phyloP scores from a whole-genome alignment of 2,329 filamentous ascomycete species.

The Neopestalotiopsis sp. region DNA sequence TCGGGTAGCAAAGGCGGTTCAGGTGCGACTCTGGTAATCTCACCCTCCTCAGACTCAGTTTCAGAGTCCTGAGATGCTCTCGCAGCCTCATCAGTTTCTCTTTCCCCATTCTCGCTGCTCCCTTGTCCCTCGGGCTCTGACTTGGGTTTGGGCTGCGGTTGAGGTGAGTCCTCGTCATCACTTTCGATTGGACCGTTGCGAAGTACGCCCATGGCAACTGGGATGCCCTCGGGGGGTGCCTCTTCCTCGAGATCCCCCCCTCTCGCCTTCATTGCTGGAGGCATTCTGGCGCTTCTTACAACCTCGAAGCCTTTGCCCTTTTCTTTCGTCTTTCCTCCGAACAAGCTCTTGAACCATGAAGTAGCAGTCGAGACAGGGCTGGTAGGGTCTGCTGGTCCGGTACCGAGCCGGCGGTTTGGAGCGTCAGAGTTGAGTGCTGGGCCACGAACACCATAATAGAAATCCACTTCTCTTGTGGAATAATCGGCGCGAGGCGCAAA shows the following conservation, averaged over 20 bases:
- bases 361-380: conserved; percentile 87
- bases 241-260: conserved; percentile 66
- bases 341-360: conserved; percentile 82
- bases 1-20: conserved; percentile 63
- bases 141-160: conserved; percentile 36
- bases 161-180: conserved; percentile 57
- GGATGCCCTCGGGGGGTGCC: conserved; percentile 69
- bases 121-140: conserved; percentile 31
- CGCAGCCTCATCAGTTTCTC: conserved; percentile 51
- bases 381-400: conserved; percentile 92
- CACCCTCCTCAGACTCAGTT: conserved; percentile 40
- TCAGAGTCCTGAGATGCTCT: conserved; percentile 49
- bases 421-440: conserved; percentile 83
- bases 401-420: conserved; percentile 84
- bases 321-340: conserved; percentile 88
- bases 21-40: conserved; percentile 48
- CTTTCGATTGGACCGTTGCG: conserved; percentile 68
- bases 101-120: conserved; percentile 38
- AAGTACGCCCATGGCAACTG: conserved; percentile 65
- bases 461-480: conserved; percentile 91
- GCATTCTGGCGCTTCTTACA: conserved; percentile 86
- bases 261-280: conserved; percentile 70
- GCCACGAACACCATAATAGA: conserved; percentile 92
- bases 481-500: conserved; percentile 77
- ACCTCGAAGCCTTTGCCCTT: conserved; percentile 98